A percentile compares a stretch with the other conserved stretches of the same genome.
Conservation (phyloP, 2,329 filamentous ascomycete genomes). For the Diaporthe vaccinii region DNA sequence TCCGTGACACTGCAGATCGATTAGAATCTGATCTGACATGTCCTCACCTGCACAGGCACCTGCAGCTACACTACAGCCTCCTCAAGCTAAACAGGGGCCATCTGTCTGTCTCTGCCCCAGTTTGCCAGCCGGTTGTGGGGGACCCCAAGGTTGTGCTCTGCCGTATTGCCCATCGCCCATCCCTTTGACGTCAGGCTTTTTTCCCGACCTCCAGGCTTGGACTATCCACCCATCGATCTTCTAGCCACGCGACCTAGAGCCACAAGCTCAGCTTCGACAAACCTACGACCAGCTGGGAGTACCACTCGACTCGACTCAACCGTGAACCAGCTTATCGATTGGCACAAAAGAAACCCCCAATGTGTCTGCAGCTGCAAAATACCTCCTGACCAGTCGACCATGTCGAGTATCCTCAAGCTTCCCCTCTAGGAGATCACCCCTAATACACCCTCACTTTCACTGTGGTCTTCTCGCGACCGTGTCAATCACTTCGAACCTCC, state of each 20-base stretch:
- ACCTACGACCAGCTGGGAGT: not conserved
- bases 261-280: constrained; percentile 26
- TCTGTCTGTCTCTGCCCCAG: constrained; percentile 17
- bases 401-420: constrained; percentile 37
- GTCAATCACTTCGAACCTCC: constrained; percentile 1
- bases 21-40: constrained; percentile 29
- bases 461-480: constrained; percentile 24
- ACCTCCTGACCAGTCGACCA: constrained; percentile 37
- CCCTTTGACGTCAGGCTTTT: constrained; percentile 40
- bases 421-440: constrained; percentile 36
- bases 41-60: constrained; percentile 14
- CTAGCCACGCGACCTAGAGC: constrained; percentile 24
- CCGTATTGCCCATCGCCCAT: not conserved
- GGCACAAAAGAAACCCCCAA: constrained; percentile 12
- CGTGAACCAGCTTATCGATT: constrained; percentile 15
- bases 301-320: not conserved
- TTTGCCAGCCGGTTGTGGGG: constrained; percentile 27
- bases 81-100: constrained; percentile 12
- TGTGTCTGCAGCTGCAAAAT: constrained; percentile 25
- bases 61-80: not conserved
- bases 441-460: constrained; percentile 14
- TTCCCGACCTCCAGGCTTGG: constrained; percentile 17
- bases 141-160: constrained; percentile 14
- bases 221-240: constrained; percentile 3
- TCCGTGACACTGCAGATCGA: constrained; percentile 28